phyloP scores from a whole-genome alignment of 352 stramenopile genomes.

The Phytophthora ohioensis region DNA sequence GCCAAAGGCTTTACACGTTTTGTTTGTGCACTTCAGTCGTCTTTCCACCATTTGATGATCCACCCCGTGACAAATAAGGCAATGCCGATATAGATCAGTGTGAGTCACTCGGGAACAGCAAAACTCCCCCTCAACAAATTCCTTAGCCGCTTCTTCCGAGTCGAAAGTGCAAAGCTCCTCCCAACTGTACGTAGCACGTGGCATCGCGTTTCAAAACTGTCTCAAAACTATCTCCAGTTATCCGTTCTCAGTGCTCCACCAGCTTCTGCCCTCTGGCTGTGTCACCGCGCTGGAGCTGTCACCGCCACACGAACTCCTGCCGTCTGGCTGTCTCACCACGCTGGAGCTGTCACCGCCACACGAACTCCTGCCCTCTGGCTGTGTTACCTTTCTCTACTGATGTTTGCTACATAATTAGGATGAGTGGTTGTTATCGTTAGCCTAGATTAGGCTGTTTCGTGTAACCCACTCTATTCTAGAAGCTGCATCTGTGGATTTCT shows the following conservation, averaged over 20 bases:
- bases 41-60: conserved; percentile 3
- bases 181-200: neutral
- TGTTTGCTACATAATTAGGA: neutral
- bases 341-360: no score
- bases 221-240: neutral
- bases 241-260: no score
- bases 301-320: no score
- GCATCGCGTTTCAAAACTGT: neutral
- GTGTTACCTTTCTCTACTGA: neutral
- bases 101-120: conserved; percentile 1
- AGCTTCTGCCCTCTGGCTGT: conserved; percentile 1
- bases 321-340: no score
- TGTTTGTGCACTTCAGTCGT: conserved; percentile 1
- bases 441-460: neutral
- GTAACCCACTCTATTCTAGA: neutral
- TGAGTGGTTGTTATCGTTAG: neutral
- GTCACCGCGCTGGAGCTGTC: neutral
- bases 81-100: neutral
- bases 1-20: neutral
- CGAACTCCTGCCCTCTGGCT: no score
- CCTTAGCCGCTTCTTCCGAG: neutral
- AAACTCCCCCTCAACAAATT: neutral
- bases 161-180: neutral
- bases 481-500: neutral
- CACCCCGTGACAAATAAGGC: neutral